Evolutionary conservation across 2,329 filamentous ascomycete species (phyloP), one percentile per base, ranked within the genome.

Genomic region (Hypocreales sp.): DNA sequence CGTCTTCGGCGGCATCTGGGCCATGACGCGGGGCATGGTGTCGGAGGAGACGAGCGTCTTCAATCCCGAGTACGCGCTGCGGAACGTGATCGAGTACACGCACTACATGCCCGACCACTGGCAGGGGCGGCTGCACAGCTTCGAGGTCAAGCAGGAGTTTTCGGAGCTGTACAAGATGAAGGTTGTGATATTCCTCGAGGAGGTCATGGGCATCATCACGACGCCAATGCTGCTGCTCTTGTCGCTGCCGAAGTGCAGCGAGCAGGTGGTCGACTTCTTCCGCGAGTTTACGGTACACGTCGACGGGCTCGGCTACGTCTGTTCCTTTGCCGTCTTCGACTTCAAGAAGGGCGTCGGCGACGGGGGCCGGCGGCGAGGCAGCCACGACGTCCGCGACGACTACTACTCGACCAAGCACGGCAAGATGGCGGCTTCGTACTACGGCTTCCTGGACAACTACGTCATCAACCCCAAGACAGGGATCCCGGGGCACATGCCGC

Each of bases 341-440:
- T 95, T 95, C 56, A 86, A 92, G 51, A 87, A 84, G 48, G 79
- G 76, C 15, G 63, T 76, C 14, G 57, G 55, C 10, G 56, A 58
- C 15, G 47, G 48, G 4, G 55, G 50, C 27, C 51, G 51, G 11
- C 47, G 48, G 20, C 53, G 32, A 33, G 48, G 39, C 29, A 49
- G 42, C 36, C 48, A 63, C n/a, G 79, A 84, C 46, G 67, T 84
- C 8, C 73, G 90, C 8, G 81, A 90, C 32, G 86, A 94, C 40
- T 95, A 95, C 48, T 95, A 90, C 46, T 75, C 82, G 14, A 83
- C 84, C 8, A 94, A 94, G 46, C 86, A 98, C 44, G 82, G 86
- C 35, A 98, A 98, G 57, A 93, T 98, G 82, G 77, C 90, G n/a
- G 81, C 84, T 11, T 95, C 87, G 0, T 90, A 94, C 47, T 86